A percentile compares a stretch with the other conserved stretches of the same genome.
Evolutionary conservation across 352 stramenopile genomes (phyloP).

Genomic region (Phytopythium mirpurense): DNA sequence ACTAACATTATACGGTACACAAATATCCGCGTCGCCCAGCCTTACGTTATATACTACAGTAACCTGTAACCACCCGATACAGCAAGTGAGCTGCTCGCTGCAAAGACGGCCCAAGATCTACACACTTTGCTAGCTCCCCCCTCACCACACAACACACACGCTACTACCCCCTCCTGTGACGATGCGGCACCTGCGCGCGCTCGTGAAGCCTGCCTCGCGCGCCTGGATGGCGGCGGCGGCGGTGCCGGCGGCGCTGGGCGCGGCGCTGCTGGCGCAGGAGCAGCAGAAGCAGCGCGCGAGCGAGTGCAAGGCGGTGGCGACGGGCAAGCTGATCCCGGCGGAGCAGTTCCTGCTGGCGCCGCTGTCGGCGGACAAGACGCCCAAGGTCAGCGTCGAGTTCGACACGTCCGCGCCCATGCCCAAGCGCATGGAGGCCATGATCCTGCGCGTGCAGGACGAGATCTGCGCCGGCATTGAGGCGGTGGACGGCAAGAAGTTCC

Average conservation of each 20-base stretch:
- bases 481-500: constrained; percentile 94
- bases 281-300: constrained; percentile 6
- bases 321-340: constrained; percentile 20
- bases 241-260: constrained; percentile 17
- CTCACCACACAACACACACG: too few species aligned
- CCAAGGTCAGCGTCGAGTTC: constrained; percentile 70
- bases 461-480: constrained; percentile 86
- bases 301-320: constrained; percentile 22
- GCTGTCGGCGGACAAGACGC: constrained; percentile 56
- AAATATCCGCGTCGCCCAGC: too few species aligned
- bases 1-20: too few species aligned
- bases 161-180: too few species aligned
- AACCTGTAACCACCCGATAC: too few species aligned
- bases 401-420: constrained; percentile 57
- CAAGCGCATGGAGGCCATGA: constrained; percentile 81
- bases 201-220: constrained; percentile 17
- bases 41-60: too few species aligned
- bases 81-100: too few species aligned
- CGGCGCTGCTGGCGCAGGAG: constrained; percentile 13
- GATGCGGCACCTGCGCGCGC: constrained; percentile 18
- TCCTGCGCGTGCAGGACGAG: constrained; percentile 77
- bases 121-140: too few species aligned
- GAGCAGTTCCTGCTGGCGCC: constrained; percentile 61
- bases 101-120: too few species aligned
- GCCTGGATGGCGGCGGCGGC: constrained; percentile 15